phyloP scores from a whole-genome alignment of 768 basidiomycete genomes.

The Boletellus sp. region DNA sequence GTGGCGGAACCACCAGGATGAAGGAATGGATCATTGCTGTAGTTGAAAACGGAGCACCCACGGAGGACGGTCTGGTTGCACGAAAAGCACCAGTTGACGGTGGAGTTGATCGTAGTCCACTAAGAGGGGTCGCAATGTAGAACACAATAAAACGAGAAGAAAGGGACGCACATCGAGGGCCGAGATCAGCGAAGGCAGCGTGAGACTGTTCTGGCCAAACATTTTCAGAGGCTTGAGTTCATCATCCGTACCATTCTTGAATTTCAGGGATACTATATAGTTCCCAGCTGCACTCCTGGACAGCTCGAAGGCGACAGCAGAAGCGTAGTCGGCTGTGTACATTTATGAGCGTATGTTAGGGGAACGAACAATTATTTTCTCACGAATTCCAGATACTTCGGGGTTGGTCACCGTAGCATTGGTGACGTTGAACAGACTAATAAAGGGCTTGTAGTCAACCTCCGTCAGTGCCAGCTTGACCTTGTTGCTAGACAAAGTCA shows the following conservation, averaged over 20 bases:
- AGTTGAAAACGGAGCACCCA: conserved; percentile 32
- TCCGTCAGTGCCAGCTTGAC: conserved; percentile 73
- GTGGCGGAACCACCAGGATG: conserved; percentile 29
- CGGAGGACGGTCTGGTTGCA: conserved; percentile 33
- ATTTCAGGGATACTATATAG: conserved; percentile 70
- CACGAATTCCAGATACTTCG: conserved; percentile 62
- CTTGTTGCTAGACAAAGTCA: conserved; percentile 69
- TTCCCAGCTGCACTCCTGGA: conserved; percentile 60
- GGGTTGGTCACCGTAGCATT: conserved; percentile 58
- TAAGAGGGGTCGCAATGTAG: background rate
- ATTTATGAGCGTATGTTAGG: background rate
- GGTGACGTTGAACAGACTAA: conserved; percentile 78
- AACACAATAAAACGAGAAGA: background rate
- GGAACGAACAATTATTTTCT: conserved; percentile 25
- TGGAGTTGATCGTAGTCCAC: conserved; percentile 30
- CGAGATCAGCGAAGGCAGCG: conserved; percentile 16
- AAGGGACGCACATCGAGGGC: conserved; percentile 15
- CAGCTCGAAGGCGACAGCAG: conserved; percentile 72
- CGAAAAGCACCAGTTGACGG: conserved; percentile 32
- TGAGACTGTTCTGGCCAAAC: conserved; percentile 45
- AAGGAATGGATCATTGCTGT: conserved; percentile 27
- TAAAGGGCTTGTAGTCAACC: conserved; percentile 85
- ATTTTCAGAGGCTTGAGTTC: conserved; percentile 62
- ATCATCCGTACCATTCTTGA: conserved; percentile 70
- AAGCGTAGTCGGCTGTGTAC: conserved; percentile 62